phyloP scores from a whole-genome alignment of 768 basidiomycete species.

The Candolleomyces aberdarensis region DNA sequence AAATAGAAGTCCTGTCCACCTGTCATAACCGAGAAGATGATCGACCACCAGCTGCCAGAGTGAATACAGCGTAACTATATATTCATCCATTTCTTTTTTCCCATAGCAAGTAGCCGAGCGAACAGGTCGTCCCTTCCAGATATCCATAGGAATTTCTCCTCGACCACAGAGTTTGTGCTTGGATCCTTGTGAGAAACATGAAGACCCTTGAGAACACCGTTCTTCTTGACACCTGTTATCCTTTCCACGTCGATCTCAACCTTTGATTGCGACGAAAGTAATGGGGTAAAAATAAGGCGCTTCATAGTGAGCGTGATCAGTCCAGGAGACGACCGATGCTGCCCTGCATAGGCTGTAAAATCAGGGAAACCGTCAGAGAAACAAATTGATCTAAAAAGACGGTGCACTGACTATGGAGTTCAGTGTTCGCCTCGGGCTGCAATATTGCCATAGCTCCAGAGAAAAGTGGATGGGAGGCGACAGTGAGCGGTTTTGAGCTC shows the following conservation, averaged over 20 bases:
- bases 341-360: conserved; percentile 55
- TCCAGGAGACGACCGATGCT: conserved; percentile 52
- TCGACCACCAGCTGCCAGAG: not conserved
- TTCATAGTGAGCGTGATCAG: conserved; percentile 54
- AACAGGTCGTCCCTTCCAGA: conserved; percentile 65
- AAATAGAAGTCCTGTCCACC: not conserved
- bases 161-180: conserved; percentile 25
- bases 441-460: conserved; percentile 16
- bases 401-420: conserved; percentile 31
- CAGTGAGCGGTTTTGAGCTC: not conserved
- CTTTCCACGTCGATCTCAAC: conserved; percentile 42
- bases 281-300: conserved; percentile 51
- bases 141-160: conserved; percentile 55
- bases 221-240: conserved; percentile 57
- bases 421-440: conserved; percentile 16
- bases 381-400: not conserved
- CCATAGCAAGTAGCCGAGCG: conserved; percentile 54
- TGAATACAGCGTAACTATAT: conserved; percentile 23
- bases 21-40: conserved; percentile 6
- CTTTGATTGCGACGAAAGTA: conserved; percentile 44
- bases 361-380: not conserved
- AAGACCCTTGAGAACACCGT: conserved; percentile 51
- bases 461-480: conserved; percentile 14
- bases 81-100: conserved; percentile 48
- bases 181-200: conserved; percentile 40